A percentile compares a stretch with the other conserved stretches of the same genome.
Conservation (phyloP, 2,329 filamentous ascomycete genomes). For the Cercospora zeae-maydis region DNA sequence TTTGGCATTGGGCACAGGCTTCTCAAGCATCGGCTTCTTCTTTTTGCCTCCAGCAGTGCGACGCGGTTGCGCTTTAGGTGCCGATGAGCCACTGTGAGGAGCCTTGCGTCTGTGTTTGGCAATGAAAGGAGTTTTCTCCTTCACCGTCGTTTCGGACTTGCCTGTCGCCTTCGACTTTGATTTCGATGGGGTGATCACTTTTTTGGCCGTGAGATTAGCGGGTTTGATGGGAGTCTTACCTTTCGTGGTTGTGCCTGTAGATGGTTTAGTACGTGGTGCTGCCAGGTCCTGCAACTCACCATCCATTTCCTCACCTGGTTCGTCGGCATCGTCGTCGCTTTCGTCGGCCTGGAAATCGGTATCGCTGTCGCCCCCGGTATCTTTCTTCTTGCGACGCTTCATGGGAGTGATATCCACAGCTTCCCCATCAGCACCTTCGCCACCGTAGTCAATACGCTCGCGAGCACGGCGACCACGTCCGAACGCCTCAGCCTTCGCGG, state of each 20-base stretch:
- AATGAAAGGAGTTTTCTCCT: neutral
- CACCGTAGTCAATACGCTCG: conserved; percentile 50
- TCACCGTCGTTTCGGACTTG: neutral
- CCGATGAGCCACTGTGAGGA: neutral
- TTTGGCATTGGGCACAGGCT: conserved; percentile 6
- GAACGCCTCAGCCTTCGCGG: conserved; percentile 66
- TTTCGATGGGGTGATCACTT: conserved; percentile 1
- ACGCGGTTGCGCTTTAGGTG: neutral
- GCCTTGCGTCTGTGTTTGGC: neutral
- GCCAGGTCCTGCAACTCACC: conserved; percentile 22
- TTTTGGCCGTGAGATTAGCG: neutral
- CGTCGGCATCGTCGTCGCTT: conserved; percentile 34
- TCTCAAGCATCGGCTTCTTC: neutral
- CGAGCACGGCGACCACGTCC: conserved; percentile 79
- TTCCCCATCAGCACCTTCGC: conserved; percentile 29
- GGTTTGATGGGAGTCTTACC: conserved; percentile 28
- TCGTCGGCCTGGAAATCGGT: conserved; percentile 50
- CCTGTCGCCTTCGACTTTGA: neutral
- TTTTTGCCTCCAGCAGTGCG: neutral
- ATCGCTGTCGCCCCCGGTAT: conserved; percentile 45
- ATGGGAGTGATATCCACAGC: conserved; percentile 31
- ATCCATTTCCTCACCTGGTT: conserved; percentile 20
- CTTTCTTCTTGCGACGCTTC: conserved; percentile 37
- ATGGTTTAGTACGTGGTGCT: conserved; percentile 29
- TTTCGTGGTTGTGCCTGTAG: conserved; percentile 27